Evolutionary conservation across 768 basidiomycete genomes (phyloP), one percentile per base, ranked within the genome.

Genomic region (Hydnomerulius pinastri): DNA sequence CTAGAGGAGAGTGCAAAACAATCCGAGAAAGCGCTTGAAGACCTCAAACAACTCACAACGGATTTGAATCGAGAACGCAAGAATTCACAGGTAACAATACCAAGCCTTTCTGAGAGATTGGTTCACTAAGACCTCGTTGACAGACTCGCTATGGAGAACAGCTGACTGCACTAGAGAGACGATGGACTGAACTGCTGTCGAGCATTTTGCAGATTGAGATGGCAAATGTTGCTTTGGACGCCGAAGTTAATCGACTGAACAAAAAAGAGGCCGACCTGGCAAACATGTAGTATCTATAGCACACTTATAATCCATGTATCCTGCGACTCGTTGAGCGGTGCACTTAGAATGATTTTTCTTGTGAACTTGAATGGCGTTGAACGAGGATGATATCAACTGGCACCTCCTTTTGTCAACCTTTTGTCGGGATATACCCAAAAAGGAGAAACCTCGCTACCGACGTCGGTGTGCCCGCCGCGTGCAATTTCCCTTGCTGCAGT

Each of bases 101-200:
- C 6, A 0, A 12, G 2, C 32, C 12, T 21, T 2, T 28, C 12
- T 37, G 4, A 13, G 15, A 15, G 13, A 5, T 13, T 6, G 4
- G 21, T 51, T 24, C 6, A 40, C 38, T 55, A 32, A 48, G 40
- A 50, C 12, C 11, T 4, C 42, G 5, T 28, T 38, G 39, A 11
- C 64, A 98, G 89, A 90, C 87, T 38, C 81, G 77, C 8, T 73
- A 86, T 17, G 94, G 94, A 45, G 77, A 81, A 43, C 90, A 94
- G 60, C 73, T 98, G 51, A 88, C 83, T 24, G 73, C 82, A 8
- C 72, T 97, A 51, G 94, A 98, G 70, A 87, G 82, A 30, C 79
- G 86, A 54, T 98, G 95, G 95, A 95, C 92, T 18, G 91, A 94
- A 70, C 76, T 98, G 40, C 86, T 98, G 48, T 93, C 92, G 46